Conservation (phyloP, 1,284 basidiomycete genomes). For the Leccinum laetum region DNA sequence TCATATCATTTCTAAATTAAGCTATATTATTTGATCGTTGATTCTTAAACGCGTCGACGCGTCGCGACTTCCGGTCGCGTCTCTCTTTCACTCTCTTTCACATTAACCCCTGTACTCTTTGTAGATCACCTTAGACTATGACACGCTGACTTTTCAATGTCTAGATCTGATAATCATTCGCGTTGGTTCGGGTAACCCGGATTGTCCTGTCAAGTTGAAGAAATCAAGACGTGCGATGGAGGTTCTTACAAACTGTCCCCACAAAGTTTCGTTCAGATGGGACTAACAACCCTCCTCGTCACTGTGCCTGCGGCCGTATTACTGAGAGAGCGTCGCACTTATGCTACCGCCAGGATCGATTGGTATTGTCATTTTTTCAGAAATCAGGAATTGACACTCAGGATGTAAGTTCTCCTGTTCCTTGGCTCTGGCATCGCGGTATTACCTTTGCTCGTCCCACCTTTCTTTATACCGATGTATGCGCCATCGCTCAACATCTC, state of each 20-base stretch:
- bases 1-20: too few species aligned
- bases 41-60: neutral
- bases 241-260: too few species aligned
- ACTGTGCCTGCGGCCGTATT: constrained; percentile 33
- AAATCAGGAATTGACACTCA: neutral
- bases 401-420: constrained; percentile 31
- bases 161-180: neutral
- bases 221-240: too few species aligned
- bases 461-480: constrained; percentile 38
- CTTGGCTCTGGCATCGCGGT: constrained; percentile 37
- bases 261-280: constrained; percentile 11
- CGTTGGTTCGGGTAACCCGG: neutral
- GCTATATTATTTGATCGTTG: neutral
- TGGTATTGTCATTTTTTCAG: constrained; percentile 14
- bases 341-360: constrained; percentile 15
- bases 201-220: too few species aligned
- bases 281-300: constrained; percentile 26
- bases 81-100: neutral
- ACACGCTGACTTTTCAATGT: neutral
- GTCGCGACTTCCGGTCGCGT: neutral
- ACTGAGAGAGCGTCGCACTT: constrained; percentile 30
- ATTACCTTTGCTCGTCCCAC: constrained; percentile 37
- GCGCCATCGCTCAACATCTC: constrained; percentile 32
- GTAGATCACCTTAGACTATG: neutral
- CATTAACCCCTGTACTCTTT: neutral